Percentiles rank a stretch among this genome's conserved stretches.
Evolutionary conservation across 2,329 filamentous ascomycete species (phyloP).

Genomic region (Mycosphaerelloides madeirae): DNA sequence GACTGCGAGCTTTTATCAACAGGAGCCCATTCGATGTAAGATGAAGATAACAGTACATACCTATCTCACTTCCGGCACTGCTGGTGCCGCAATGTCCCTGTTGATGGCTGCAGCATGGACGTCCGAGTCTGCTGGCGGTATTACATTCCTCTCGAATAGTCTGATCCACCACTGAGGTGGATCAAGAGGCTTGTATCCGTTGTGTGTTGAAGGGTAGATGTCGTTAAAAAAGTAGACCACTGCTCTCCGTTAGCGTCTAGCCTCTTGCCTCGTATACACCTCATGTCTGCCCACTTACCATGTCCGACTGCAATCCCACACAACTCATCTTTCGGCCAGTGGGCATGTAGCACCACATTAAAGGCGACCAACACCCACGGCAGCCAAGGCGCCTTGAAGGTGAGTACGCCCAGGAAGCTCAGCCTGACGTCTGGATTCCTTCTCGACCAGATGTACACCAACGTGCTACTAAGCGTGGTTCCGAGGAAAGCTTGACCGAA

Average conservation of each 20-base stretch:
- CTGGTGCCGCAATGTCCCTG: slow-evolving; percentile 27
- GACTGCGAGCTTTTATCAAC: background rate
- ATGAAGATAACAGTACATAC: no score
- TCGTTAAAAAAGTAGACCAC: slow-evolving; percentile 98
- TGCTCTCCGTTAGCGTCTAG: slow-evolving; percentile 23
- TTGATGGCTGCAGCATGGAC: slow-evolving; percentile 29
- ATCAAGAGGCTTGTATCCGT: slow-evolving; percentile 78
- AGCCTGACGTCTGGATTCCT: slow-evolving; percentile 88
- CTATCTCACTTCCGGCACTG: slow-evolving; percentile 24
- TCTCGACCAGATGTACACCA: slow-evolving; percentile 97
- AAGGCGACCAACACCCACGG: slow-evolving; percentile 95
- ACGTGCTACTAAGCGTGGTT: slow-evolving; percentile 83
- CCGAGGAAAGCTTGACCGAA: slow-evolving; percentile 91
- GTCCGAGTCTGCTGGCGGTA: slow-evolving; percentile 22
- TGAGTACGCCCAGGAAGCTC: slow-evolving; percentile 73
- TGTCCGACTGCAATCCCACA: slow-evolving; percentile 93
- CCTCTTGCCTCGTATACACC: background rate
- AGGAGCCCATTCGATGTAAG: background rate
- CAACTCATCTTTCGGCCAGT: slow-evolving; percentile 89
- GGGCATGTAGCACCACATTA: slow-evolving; percentile 83
- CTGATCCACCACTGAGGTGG: slow-evolving; percentile 87
- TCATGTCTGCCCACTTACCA: slow-evolving; percentile 37
- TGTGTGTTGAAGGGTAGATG: slow-evolving; percentile 87
- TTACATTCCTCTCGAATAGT: slow-evolving; percentile 59
- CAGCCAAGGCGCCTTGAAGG: slow-evolving; percentile 89